Conservation (phyloP, 2,329 filamentous ascomycete genomes). For the Claviceps africana region DNA sequence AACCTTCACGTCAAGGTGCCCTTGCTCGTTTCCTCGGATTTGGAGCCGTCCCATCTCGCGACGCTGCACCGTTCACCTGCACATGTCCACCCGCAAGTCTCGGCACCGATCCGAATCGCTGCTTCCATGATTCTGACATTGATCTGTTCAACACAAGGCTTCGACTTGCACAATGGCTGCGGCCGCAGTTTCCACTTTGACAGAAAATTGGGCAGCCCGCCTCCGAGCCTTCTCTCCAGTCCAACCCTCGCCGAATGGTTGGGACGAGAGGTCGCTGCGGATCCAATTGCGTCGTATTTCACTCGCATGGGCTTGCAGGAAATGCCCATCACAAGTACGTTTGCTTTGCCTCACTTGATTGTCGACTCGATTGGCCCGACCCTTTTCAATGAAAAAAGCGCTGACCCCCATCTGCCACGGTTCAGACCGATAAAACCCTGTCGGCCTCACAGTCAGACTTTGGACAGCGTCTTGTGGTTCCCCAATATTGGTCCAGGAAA, state of each 20-base stretch:
- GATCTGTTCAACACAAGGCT: conserved; percentile 27
- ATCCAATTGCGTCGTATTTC: conserved; percentile 26
- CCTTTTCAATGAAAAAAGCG: no score
- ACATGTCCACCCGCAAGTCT: not conserved
- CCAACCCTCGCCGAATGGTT: conserved; percentile 18
- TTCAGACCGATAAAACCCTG: not conserved
- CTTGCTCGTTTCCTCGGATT: not conserved
- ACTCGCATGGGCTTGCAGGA: conserved; percentile 6
- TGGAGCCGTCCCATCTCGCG: not conserved
- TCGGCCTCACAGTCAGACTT: not conserved
- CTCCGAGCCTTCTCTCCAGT: conserved; percentile 23
- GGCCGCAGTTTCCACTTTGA: conserved; percentile 31
- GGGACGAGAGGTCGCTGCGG: conserved; percentile 16
- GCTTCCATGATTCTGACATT: conserved; percentile 40
- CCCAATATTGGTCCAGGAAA: conserved; percentile 2
- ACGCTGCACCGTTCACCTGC: not conserved
- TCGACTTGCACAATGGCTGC: conserved; percentile 40
- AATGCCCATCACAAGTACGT: not conserved
- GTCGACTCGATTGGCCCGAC: no score
- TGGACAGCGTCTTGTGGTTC: not conserved
- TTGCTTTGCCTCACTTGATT: not conserved
- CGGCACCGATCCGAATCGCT: conserved; percentile 9
- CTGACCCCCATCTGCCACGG: not conserved
- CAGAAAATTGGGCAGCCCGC: conserved; percentile 28
- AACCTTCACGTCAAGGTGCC: no score